A percentile compares a stretch with the other conserved stretches of the same genome.
Conservation (phyloP, 805 yeast species). For the Ogataea degrootiae region DNA sequence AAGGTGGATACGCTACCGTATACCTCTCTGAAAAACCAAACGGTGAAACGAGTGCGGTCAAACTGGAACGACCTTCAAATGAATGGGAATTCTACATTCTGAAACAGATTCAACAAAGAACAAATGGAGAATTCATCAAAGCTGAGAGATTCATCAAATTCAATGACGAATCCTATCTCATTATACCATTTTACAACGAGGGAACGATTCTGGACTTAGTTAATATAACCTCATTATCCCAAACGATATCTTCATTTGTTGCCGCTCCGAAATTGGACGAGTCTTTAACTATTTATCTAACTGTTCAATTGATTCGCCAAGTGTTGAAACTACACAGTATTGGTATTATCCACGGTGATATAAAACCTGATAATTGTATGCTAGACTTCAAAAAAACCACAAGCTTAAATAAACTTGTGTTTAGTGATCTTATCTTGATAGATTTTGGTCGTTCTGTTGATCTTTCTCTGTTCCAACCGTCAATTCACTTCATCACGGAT, state of each 20-base stretch:
- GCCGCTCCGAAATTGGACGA: slow-evolving; percentile 46
- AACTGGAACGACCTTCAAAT: slow-evolving; percentile 64
- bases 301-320: slow-evolving; percentile 58
- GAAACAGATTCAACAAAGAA: slow-evolving; percentile 46
- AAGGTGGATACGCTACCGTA: slow-evolving; percentile 78
- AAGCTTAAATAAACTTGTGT: slow-evolving; percentile 10
- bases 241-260: slow-evolving; percentile 1
- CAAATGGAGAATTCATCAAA: slow-evolving; percentile 28
- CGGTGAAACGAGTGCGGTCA: slow-evolving; percentile 60
- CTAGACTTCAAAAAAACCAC: slow-evolving; percentile 39
- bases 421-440: slow-evolving; percentile 38
- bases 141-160: slow-evolving; percentile 51
- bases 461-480: slow-evolving; percentile 46
- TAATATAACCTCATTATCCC: slow-evolving; percentile 37
- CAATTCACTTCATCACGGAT: slow-evolving; percentile 51
- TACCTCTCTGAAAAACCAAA: slow-evolving; percentile 60
- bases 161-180: slow-evolving; percentile 63
- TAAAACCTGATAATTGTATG: slow-evolving; percentile 87
- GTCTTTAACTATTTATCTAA: slow-evolving; percentile 52
- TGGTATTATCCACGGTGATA: slow-evolving; percentile 77
- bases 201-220: slow-evolving; percentile 73
- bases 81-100: slow-evolving; percentile 82
- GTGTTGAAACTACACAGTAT: slow-evolving; percentile 58
- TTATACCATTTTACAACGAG: slow-evolving; percentile 58
- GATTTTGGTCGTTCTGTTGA: slow-evolving; percentile 85